Percentiles rank a stretch among this genome's conserved stretches.
Evolutionary conservation across 148 eudicot species (phyloP).

Genomic region (Nyssa sinensis): DNA sequence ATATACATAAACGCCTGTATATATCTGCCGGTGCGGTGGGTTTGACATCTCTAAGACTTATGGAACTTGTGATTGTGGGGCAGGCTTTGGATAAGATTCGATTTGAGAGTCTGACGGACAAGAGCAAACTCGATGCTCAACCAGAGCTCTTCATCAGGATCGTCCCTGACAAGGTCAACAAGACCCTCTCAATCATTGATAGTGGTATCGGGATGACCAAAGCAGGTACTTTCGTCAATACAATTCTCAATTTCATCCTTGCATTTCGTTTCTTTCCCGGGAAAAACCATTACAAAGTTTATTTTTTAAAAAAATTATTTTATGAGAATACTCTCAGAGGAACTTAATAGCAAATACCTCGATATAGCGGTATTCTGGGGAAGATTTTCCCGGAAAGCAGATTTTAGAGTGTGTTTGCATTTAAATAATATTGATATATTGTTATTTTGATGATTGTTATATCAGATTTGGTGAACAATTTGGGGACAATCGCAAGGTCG

Average conservation of each 20-base stretch:
- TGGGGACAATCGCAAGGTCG: conserved; percentile 93
- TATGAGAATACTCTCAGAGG: too few species aligned
- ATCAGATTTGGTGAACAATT: conserved; percentile 84
- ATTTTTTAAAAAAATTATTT: too few species aligned
- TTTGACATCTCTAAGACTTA: background rate
- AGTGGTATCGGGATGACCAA: conserved; percentile 95
- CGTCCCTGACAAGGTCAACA: conserved; percentile 83
- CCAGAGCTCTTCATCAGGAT: conserved; percentile 85
- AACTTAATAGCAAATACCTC: too few species aligned
- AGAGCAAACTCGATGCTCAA: conserved; percentile 84
- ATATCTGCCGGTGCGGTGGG: background rate
- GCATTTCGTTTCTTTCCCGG: background rate
- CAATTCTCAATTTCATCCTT: background rate
- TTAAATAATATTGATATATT: too few species aligned
- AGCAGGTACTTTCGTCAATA: conserved; percentile 49
- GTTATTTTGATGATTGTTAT: too few species aligned
- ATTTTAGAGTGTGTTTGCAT: too few species aligned
- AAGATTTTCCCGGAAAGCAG: too few species aligned
- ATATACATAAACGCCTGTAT: background rate
- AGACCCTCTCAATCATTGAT: conserved; percentile 78
- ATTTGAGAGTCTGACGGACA: conserved; percentile 85
- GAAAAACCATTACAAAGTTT: too few species aligned
- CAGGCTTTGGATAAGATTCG: conserved; percentile 89
- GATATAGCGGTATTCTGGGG: too few species aligned
- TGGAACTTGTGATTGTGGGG: background rate